Evolutionary conservation across 495 filamentous ascomycete species (phyloP), one percentile per base, ranked within the genome.

Genomic region (Friedmanniomyces simplex): DNA sequence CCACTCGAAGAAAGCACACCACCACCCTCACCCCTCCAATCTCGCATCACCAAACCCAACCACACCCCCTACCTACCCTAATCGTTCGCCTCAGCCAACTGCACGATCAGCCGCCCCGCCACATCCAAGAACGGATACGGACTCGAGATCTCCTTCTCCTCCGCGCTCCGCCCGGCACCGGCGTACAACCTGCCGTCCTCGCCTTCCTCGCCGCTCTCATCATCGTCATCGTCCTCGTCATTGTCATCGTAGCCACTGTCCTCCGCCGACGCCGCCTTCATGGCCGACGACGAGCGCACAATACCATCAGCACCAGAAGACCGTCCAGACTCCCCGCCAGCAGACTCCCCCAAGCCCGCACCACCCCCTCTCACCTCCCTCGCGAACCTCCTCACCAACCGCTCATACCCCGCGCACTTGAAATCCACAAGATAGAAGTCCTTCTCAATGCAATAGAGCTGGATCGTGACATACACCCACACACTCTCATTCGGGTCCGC

Each of bases 371-470:
- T n/a, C n/a, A 72, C 60, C 54, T 70, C 67, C 32, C 58, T 53
- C 4, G 68, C 65, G 25, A 71, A 60, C 22, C 64, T 56, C 28
- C 43, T n/a, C 8, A 82, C 74, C 50, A 87, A 74, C 37, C 87
- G 86, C 71, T 98, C 93, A 70, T 98, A 98, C 7, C 93, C 93
- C n/a, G 91, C 89, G 66, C 93, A 96, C 67, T 95, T 97, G 79
- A 98, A 97, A 69, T 98, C 93, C 25, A 98, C 93, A 61, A 97
- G 85, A 70, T 91, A 98, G 62, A 90, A 91, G 55, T 87, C 86
- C 39, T 83, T 81, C 70, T 98, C 93, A 71, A 98, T 85, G 66
- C 91, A 87, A 69, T 98, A 98, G 30, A 98, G 83, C 69, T 98
- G 93, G 55, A 98, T 94, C 52, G 93, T 90, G 69, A 97, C 83